These are phyloP conservation scores for Spergularia bocconei DNA, from an alignment of 148 eudicot species.

Conservation along the genomic window DNA sequence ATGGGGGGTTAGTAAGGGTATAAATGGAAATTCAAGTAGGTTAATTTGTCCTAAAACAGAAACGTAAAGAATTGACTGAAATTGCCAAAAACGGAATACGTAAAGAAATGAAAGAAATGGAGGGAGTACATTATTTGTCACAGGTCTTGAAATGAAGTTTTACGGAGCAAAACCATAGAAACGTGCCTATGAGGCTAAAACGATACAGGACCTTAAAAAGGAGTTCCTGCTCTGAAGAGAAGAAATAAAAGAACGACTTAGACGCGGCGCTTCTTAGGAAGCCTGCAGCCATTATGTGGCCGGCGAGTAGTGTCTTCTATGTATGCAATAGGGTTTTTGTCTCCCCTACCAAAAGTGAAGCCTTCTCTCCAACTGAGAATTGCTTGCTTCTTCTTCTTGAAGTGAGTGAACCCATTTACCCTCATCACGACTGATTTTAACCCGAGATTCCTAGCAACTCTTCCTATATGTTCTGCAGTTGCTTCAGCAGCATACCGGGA, in stretches of 20 bases:
- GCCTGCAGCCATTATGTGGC: constrained; percentile 91
- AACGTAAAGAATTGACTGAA: no score
- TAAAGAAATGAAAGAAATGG: no score
- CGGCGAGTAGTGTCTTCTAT: constrained; percentile 87
- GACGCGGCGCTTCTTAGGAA: constrained; percentile 60
- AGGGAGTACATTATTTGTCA: no score
- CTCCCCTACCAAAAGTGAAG: constrained; percentile 51
- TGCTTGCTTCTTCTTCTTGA: constrained; percentile 82
- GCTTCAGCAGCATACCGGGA: constrained; percentile 77
- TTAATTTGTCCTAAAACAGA: no score
- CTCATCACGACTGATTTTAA: constrained; percentile 76
- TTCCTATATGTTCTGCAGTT: constrained; percentile 82
- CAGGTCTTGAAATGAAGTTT: not conserved
- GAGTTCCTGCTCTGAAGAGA: not conserved
- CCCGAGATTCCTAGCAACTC: constrained; percentile 56
- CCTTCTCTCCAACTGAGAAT: constrained; percentile 83
- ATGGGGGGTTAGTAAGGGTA: no score
- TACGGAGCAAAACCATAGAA: not conserved
- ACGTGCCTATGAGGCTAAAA: no score
- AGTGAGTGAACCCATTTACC: constrained; percentile 73
- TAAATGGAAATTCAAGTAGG: no score
- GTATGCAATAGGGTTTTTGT: constrained; percentile 56
- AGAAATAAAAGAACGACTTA: constrained; percentile 19
- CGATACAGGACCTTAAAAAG: not conserved
- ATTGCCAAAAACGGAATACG: no score